A percentile compares a stretch with the other conserved stretches of the same genome.
phyloP scores from a whole-genome alignment of 768 basidiomycete species.

The Russula griseocarnosa region DNA sequence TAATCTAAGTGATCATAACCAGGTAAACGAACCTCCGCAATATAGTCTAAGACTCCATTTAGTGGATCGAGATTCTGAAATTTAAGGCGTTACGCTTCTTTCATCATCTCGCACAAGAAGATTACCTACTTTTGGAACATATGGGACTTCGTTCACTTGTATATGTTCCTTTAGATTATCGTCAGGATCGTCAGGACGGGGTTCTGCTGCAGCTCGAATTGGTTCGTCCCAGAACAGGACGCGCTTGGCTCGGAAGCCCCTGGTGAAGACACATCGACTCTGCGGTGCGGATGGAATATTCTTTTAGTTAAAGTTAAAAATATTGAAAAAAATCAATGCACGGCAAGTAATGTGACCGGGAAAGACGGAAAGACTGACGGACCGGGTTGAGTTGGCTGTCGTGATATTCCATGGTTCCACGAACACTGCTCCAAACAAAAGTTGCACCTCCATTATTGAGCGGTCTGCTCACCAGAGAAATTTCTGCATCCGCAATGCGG shows the following conservation, averaged over 20 bases:
- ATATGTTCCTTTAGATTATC: not conserved
- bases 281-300: not conserved
- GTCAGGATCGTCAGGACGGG: not conserved
- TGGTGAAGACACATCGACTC: slow-evolving; percentile 19
- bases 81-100: not conserved
- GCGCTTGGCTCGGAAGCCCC: slow-evolving; percentile 18
- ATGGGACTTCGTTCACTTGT: not conserved
- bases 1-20: not conserved
- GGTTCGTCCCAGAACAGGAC: not conserved
- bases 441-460: not conserved
- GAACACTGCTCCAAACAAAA: not conserved
- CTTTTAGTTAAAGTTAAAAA: no score
- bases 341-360: not conserved
- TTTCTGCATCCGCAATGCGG: not conserved
- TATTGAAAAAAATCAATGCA: not conserved
- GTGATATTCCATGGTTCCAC: not conserved
- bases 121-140: not conserved
- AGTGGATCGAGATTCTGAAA: slow-evolving; percentile 17
- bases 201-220: slow-evolving; percentile 8
- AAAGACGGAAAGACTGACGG: no score
- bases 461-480: not conserved
- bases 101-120: not conserved
- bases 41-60: slow-evolving; percentile 16
- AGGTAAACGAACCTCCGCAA: not conserved
- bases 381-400: not conserved